phyloP scores from a whole-genome alignment of 1,284 basidiomycete species.

The Phlebopus sp. region DNA sequence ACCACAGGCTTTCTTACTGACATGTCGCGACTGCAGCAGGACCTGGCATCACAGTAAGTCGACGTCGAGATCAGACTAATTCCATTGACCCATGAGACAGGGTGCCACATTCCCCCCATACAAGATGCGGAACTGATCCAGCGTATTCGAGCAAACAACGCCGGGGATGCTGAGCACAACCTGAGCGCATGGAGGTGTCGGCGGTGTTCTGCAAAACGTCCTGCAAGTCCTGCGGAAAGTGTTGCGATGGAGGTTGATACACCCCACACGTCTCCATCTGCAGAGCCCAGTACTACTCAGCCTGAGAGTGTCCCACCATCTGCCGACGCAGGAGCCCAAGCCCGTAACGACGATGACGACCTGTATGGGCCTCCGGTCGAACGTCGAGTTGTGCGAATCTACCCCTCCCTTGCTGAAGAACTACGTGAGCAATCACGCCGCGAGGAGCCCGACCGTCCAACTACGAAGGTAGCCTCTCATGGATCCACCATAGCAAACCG shows the following conservation, averaged over 20 bases:
- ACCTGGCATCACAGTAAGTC: conserved; percentile 32
- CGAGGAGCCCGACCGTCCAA: neutral
- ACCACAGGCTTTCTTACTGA: conserved; percentile 26
- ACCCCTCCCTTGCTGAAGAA: conserved; percentile 25
- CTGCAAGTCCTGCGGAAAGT: too few relatives aligned
- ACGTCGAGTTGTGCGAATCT: conserved; percentile 25
- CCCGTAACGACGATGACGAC: conserved; percentile 24
- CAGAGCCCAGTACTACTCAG: too few relatives aligned
- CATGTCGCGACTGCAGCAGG: conserved; percentile 23
- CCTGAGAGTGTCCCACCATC: too few relatives aligned
- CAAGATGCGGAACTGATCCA: conserved; percentile 23
- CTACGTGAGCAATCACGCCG: conserved; percentile 22
- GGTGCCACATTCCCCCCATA: conserved; percentile 28
- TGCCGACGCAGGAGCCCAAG: neutral
- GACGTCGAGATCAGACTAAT: neutral
- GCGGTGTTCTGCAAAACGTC: conserved; percentile 15
- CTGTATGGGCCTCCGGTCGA: conserved; percentile 28
- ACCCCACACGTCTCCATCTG: too few relatives aligned
- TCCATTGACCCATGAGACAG: conserved; percentile 8
- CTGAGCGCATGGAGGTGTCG: conserved; percentile 24
- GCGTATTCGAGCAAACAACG: conserved; percentile 20
- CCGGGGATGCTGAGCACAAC: conserved; percentile 14
- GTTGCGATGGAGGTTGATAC: too few relatives aligned
- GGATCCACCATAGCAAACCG: neutral
- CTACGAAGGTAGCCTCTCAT: conserved; percentile 17